Evolutionary conservation across 2,329 filamentous ascomycete genomes (phyloP).

Genomic region (Aspergillus ruber): DNA sequence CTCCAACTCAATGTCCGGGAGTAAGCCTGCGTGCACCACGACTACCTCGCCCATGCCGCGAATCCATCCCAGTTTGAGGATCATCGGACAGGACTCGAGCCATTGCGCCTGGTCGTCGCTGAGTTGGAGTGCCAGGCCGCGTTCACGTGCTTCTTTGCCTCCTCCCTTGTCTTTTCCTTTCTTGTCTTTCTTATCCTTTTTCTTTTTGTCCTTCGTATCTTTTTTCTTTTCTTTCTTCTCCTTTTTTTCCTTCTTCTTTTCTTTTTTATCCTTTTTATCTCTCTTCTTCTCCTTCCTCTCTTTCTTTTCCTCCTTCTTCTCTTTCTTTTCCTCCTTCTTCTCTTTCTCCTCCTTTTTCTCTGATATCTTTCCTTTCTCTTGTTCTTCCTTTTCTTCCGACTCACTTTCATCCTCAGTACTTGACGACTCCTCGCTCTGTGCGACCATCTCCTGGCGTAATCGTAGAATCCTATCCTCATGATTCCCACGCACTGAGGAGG

Average conservation of each 20-base stretch:
- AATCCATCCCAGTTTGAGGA: constrained; percentile 64
- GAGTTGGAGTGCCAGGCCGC: constrained; percentile 52
- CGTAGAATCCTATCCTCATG: constrained; percentile 84
- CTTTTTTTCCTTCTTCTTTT: neutral
- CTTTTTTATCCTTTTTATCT: neutral
- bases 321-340: neutral
- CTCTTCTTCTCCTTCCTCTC: constrained; percentile 14
- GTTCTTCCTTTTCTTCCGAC: neutral
- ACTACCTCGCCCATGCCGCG: constrained; percentile 57
- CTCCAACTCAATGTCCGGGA: constrained; percentile 65
- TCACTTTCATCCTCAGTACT: constrained; percentile 11
- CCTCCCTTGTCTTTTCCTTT: constrained; percentile 11
- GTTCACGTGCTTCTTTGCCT: constrained; percentile 21
- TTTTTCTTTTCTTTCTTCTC: neutral
- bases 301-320: constrained; percentile 14
- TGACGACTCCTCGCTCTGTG: constrained; percentile 13
- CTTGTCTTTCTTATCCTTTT: neutral
- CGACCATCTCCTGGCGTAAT: constrained; percentile 46
- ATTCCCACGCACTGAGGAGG: constrained; percentile 82
- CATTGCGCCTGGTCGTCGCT: constrained; percentile 58
- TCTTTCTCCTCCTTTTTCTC: neutral
- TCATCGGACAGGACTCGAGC: constrained; percentile 68
- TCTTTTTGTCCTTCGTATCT: neutral
- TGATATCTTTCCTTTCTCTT: neutral
- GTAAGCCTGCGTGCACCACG: constrained; percentile 79